Conservation (phyloP, 805 yeast species). For the Tetrapisispora phaffii region DNA sequence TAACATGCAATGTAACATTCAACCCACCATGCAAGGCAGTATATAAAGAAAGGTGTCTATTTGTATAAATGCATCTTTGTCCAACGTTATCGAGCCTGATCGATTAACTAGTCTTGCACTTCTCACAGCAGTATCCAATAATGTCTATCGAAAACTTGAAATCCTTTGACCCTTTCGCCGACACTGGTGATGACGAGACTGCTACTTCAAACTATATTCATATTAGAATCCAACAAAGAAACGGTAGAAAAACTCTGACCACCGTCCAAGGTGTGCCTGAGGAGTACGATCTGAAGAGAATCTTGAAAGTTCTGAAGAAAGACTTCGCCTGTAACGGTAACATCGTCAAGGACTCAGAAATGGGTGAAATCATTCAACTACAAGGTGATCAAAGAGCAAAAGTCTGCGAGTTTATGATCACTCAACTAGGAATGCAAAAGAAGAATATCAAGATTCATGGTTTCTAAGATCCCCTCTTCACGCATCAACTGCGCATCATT, state of each 20-base stretch:
- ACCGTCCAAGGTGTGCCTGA: slow-evolving; percentile 96
- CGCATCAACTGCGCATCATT: background rate
- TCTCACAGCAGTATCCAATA: no score
- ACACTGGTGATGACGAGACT: slow-evolving; percentile 98
- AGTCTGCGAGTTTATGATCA: slow-evolving; percentile 83
- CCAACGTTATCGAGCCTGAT: no score
- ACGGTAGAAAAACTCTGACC: slow-evolving; percentile 97
- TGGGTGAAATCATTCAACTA: slow-evolving; percentile 93
- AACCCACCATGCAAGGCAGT: no score
- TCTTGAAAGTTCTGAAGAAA: slow-evolving; percentile 86
- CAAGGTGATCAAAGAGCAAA: slow-evolving; percentile 99
- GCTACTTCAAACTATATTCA: slow-evolving; percentile 93
- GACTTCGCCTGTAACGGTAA: slow-evolving; percentile 99
- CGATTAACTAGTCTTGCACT: no score
- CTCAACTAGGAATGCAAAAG: slow-evolving; percentile 83
- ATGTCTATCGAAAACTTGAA: slow-evolving; percentile 81
- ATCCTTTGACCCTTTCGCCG: slow-evolving; percentile 97
- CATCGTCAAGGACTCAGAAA: slow-evolving; percentile 89
- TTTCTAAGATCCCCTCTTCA: no score
- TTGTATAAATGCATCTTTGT: no score
- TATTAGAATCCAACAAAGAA: slow-evolving; percentile 98
- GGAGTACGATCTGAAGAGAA: slow-evolving; percentile 91
- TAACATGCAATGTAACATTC: no score
- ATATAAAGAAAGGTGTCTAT: no score
- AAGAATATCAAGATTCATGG: slow-evolving; percentile 97